Percentiles rank a stretch among this genome's conserved stretches.
These are phyloP conservation scores for Blastobotrys attinorum DNA, from an alignment of 805 yeast species.

Conservation along the genomic window DNA sequence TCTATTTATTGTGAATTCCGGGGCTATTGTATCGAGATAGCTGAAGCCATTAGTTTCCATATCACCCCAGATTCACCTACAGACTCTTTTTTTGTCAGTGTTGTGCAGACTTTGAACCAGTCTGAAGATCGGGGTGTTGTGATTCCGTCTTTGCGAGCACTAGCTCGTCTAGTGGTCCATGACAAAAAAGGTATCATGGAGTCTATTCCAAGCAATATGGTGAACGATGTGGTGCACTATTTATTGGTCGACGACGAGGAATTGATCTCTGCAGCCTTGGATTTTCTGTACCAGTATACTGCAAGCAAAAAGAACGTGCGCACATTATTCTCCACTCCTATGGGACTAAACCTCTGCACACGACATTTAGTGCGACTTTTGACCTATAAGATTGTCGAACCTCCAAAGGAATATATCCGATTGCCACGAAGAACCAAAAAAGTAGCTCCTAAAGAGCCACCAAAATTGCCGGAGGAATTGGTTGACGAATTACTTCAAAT, in stretches of 20 bases:
- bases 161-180: constrained; percentile 71
- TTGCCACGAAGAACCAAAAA: constrained; percentile 38
- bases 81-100: constrained; percentile 55
- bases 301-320: constrained; percentile 54
- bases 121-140: constrained; percentile 63
- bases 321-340: constrained; percentile 37
- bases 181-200: constrained; percentile 46
- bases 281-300: constrained; percentile 72
- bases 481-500: constrained; percentile 53
- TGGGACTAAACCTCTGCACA: constrained; percentile 11
- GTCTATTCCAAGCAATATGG: constrained; percentile 37
- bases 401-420: constrained; percentile 31
- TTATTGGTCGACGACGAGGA: constrained; percentile 63
- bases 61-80: constrained; percentile 65
- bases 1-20: constrained; percentile 45
- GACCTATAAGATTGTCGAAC: constrained; percentile 36
- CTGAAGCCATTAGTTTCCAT: constrained; percentile 79
- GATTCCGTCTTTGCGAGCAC: constrained; percentile 62
- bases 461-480: constrained; percentile 48
- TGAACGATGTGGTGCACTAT: constrained; percentile 50
- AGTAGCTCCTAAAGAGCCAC: constrained; percentile 60
- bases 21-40: constrained; percentile 64
- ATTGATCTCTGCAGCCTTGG: constrained; percentile 62
- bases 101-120: constrained; percentile 42
- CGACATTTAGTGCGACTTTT: constrained; percentile 58